Base-by-base conservation (phyloP, 2,329 filamentous ascomycete genomes). In the Alternaria arbusti region DNA sequence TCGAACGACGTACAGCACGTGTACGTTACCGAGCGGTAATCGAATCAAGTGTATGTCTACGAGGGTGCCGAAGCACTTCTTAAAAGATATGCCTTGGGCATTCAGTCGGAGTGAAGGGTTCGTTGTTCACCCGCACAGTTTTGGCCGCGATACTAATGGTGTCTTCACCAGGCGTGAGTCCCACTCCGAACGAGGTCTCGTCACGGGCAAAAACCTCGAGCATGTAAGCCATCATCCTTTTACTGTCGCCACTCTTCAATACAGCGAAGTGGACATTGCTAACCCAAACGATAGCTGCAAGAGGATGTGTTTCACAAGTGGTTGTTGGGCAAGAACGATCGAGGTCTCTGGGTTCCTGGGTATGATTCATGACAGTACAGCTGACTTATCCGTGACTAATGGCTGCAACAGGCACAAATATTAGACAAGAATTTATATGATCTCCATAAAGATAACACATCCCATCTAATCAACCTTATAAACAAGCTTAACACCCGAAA, bases 401-500 rank as follows among this genome's bases (percentile, higher is more conserved):
- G 11, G 44, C 22, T 15, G 9, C 12, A 15, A 23, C 44, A 46
- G 22, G 22, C 45, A 47, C 45, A 47, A 15, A 26, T n/a, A 47
- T 3, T 47, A 47, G 22, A 25, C 54, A 47, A 25, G 20, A 17
- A 22, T 22, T 3, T n/a, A 49, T 12, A 54, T 43, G 12, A 36
- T n/a, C 32, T 36, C 15, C 32, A 36, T 1, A 36, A 36, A n/a
- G 15, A n/a, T 30, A 32, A 1, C 12, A 10, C 22, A 43, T 20
- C 40, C 17, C 6, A 26, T 20, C 5, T 36, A 59, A 4, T 63
- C 55, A 11, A 74, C 56, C 28, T 52, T 69, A 43, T 77, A 80
- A 3, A 80, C 78, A 32, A 80, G 61, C 66, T 80, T 80, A 26
- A 71, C 69, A 5, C 75, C 78, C 43, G 76, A 79, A 7, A 78